Percentiles rank a stretch among this genome's conserved stretches.
Evolutionary conservation across 2,329 filamentous ascomycete species (phyloP).

Genomic region (Hypoxylon sp.): DNA sequence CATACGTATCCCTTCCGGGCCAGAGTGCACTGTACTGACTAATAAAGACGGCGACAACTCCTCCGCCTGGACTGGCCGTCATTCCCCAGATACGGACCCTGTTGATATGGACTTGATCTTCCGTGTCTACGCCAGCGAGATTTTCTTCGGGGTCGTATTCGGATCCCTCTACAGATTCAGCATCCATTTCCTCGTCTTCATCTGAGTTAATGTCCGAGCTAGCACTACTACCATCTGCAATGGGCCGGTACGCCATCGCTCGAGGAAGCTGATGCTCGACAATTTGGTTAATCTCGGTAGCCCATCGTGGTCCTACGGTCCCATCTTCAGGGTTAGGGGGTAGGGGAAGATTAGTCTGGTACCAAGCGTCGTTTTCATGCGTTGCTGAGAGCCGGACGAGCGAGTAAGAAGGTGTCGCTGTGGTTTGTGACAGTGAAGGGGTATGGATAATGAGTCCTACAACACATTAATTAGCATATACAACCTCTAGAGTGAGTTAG

Average conservation of each 20-base stretch:
- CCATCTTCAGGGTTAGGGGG: conserved; percentile 37
- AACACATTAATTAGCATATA: conserved; percentile 23
- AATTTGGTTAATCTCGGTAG: conserved; percentile 60
- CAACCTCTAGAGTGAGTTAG: conserved; percentile 33
- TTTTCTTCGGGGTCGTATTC: conserved; percentile 52
- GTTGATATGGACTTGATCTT: conserved; percentile 62
- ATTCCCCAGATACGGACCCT: conserved; percentile 68
- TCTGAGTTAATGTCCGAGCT: conserved; percentile 42
- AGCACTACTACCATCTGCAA: conserved; percentile 33
- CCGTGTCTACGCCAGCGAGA: conserved; percentile 49
- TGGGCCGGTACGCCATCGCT: conserved; percentile 57
- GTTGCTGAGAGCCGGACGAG: conserved; percentile 67
- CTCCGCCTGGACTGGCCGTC: conserved; percentile 64
- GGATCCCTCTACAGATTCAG: conserved; percentile 49
- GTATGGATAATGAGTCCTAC: conserved; percentile 64
- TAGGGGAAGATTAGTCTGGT: conserved; percentile 62
- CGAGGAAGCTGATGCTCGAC: conserved; percentile 61
- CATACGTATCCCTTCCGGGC: conserved; percentile 59
- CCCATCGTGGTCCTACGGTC: conserved; percentile 59
- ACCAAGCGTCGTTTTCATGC: conserved; percentile 65
- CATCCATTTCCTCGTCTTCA: conserved; percentile 45
- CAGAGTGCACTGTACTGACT: conserved; percentile 64
- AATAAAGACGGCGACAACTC: conserved; percentile 64
- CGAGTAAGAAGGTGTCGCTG: conserved; percentile 62
- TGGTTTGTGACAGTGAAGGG: conserved; percentile 50